These are phyloP conservation scores for Coemansia umbellata DNA, from an alignment of 192 early-diverging fungal genomes.

Conservation along the genomic window DNA sequence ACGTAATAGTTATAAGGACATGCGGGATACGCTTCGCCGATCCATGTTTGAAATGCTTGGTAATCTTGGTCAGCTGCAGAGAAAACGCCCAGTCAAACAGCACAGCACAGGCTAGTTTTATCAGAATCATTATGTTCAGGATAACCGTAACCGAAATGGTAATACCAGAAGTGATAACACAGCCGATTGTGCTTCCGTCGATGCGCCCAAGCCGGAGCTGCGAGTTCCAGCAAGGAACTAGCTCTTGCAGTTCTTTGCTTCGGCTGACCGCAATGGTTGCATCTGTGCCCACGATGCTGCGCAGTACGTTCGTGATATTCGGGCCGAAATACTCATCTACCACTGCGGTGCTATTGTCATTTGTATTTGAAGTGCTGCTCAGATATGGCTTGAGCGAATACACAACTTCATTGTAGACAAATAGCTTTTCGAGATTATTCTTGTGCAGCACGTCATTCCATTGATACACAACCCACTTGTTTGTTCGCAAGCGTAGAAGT, in stretches of 20 bases:
- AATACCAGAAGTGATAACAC: constrained; percentile 59
- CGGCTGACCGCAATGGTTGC: constrained; percentile 64
- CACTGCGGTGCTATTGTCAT: constrained; percentile 45
- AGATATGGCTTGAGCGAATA: constrained; percentile 66
- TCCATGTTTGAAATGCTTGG: constrained; percentile 26
- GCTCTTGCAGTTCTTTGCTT: constrained; percentile 48
- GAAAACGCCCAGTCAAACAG: constrained; percentile 77
- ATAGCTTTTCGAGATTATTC: constrained; percentile 32
- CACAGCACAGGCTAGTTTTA: constrained; percentile 65
- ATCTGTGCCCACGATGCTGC: constrained; percentile 38
- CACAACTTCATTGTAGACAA: constrained; percentile 73
- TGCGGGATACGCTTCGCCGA: constrained; percentile 20
- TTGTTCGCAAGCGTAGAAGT: constrained; percentile 19
- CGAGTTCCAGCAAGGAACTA: constrained; percentile 56
- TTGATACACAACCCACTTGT: constrained; percentile 58
- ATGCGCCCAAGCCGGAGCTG: constrained; percentile 70
- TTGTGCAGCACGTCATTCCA: constrained; percentile 58
- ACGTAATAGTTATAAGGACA: constrained; percentile 73
- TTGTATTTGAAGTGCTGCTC: constrained; percentile 27
- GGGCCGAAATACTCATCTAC: constrained; percentile 53
- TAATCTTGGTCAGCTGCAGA: constrained; percentile 43
- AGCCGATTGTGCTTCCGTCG: constrained; percentile 69
- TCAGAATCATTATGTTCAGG: constrained; percentile 59
- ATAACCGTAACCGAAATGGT: constrained; percentile 57
- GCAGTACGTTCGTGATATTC: constrained; percentile 5